phyloP scores from a whole-genome alignment of 176 grass and related monocot species.

The Panicum miliaceum region DNA sequence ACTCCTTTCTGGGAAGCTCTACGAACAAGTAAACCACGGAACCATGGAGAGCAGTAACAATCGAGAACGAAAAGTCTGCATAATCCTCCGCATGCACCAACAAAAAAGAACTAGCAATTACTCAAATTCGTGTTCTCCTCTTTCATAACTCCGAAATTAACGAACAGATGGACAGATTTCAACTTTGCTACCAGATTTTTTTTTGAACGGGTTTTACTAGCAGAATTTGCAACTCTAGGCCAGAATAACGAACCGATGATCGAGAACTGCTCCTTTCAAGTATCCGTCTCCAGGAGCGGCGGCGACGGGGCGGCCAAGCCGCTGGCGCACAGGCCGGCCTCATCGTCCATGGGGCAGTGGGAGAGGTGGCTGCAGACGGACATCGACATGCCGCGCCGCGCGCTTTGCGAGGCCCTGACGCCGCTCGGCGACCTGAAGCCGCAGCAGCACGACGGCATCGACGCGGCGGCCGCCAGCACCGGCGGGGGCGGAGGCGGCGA shows the following conservation, averaged over 20 bases:
- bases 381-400: constrained; percentile 74
- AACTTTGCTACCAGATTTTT: background rate
- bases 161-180: background rate
- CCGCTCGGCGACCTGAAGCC: constrained; percentile 47
- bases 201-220: background rate
- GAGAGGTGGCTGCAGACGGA: constrained; percentile 81
- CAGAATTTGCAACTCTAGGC: background rate
- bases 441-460: background rate
- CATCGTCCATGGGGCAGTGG: constrained; percentile 80
- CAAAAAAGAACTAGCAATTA: background rate
- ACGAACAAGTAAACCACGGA: constrained; percentile 3
- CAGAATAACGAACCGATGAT: background rate
- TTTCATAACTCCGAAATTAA: constrained; percentile 11
- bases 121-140: background rate
- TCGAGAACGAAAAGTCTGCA: background rate
- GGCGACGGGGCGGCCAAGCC: constrained; percentile 32
- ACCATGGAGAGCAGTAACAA: background rate
- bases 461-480: background rate
- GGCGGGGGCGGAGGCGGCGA: background rate
- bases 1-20: background rate
- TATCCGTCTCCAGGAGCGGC: background rate
- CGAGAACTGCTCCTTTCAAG: background rate
- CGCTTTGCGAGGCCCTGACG: constrained; percentile 63
- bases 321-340: constrained; percentile 25
- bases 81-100: background rate